These are phyloP conservation scores for Lactifluus pinguis DNA, from an alignment of 768 basidiomycete genomes.

Conservation along the genomic window DNA sequence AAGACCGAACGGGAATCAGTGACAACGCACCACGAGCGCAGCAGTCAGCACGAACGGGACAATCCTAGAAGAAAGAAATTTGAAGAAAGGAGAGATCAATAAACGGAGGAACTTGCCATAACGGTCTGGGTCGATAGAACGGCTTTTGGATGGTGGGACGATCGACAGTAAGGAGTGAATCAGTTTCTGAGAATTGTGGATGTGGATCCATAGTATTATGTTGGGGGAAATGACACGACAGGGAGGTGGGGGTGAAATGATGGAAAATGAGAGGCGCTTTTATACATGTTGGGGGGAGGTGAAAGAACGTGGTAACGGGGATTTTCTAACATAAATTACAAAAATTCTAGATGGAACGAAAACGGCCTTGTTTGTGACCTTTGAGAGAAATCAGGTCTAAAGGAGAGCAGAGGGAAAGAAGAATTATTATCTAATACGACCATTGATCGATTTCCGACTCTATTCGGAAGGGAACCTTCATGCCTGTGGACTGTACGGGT, in stretches of 20 bases:
- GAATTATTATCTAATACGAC: no score
- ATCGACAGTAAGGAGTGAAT: conserved; percentile 9
- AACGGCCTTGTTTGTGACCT: neutral
- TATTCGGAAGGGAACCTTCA: no score
- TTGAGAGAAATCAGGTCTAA: no score
- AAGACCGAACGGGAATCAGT: neutral
- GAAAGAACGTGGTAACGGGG: no score
- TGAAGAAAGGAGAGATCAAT: neutral
- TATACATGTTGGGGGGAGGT: conserved; percentile 6
- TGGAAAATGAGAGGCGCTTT: neutral
- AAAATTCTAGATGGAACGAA: neutral
- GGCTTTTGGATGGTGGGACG: conserved; percentile 30
- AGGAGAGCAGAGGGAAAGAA: no score
- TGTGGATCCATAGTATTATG: neutral
- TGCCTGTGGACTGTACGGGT: no score
- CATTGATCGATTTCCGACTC: no score
- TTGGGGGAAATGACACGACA: neutral
- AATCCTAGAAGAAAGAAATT: conserved; percentile 36
- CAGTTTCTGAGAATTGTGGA: conserved; percentile 10
- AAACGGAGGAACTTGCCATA: conserved; percentile 30
- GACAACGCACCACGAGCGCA: conserved; percentile 51
- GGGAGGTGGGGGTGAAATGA: neutral
- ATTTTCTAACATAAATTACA: neutral
- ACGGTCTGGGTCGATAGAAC: conserved; percentile 41
- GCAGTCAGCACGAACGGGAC: conserved; percentile 60